A percentile compares a stretch with the other conserved stretches of the same genome.
Conservation (phyloP, 2,329 filamentous ascomycete species). For the Aspergillus unguis region DNA sequence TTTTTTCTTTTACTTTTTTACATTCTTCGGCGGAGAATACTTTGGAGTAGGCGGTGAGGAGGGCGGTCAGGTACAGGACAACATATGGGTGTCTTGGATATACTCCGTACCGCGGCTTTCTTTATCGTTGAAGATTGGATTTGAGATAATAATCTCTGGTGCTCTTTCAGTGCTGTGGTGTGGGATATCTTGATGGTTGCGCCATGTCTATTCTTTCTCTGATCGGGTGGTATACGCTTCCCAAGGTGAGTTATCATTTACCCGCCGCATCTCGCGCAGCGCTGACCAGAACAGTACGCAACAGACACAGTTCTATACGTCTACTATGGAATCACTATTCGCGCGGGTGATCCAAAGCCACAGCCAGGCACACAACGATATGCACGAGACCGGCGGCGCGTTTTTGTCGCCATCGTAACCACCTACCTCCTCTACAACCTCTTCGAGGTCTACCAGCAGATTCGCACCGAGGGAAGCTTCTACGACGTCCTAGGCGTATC, state of each 20-base stretch:
- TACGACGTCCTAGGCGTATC: conserved; percentile 74
- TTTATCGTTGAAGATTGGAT: background rate
- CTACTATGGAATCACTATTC: conserved; percentile 85
- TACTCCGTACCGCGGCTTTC: background rate
- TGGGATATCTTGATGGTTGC: background rate
- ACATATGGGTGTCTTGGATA: background rate
- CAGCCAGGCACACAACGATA: conserved; percentile 64
- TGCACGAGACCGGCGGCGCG: conserved; percentile 71
- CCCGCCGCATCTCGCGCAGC: background rate
- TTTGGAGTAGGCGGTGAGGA: conserved; percentile 14
- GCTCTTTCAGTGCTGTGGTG: background rate
- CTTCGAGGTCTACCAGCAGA: conserved; percentile 82
- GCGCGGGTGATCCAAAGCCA: conserved; percentile 80
- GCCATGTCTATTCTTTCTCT: conserved; percentile 51
- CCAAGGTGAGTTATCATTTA: conserved; percentile 48
- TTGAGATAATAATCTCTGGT: too few relatives aligned
- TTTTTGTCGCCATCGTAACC: conserved; percentile 78
- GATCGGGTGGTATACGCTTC: conserved; percentile 61
- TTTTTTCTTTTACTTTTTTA: conserved; percentile 25
- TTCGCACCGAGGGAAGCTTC: conserved; percentile 69
- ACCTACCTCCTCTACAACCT: conserved; percentile 87
- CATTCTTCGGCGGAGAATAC: conserved; percentile 7
- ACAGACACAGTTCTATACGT: conserved; percentile 74
- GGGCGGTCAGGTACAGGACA: conserved; percentile 12
- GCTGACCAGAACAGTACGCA: conserved; percentile 58